Conservation (phyloP, 495 filamentous ascomycete genomes). For the Rhizodiscina lignyota region DNA sequence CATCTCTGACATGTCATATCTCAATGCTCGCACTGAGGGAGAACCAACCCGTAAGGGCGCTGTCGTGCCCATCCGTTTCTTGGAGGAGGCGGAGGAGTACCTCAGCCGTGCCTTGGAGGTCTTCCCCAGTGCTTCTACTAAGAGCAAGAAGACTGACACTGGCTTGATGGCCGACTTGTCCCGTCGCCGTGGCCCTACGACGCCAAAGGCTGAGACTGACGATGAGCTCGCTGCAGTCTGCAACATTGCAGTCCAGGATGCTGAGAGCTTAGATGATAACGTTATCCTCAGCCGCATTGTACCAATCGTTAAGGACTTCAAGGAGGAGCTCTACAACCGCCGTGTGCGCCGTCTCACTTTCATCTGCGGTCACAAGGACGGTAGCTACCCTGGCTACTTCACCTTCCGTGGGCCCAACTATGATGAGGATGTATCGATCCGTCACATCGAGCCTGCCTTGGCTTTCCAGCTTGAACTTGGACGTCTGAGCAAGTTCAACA, state of each 20-base stretch:
- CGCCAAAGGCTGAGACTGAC: constrained; percentile 32
- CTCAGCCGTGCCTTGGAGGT: constrained; percentile 66
- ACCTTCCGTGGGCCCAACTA: constrained; percentile 90
- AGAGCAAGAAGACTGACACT: constrained; percentile 23
- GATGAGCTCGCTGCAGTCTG: constrained; percentile 78
- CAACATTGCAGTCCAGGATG: constrained; percentile 83
- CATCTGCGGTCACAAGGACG: constrained; percentile 88
- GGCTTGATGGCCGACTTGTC: constrained; percentile 56
- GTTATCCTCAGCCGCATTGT: constrained; percentile 63
- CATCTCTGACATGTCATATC: constrained; percentile 89
- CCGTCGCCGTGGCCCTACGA: constrained; percentile 42
- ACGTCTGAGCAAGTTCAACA: constrained; percentile 88
- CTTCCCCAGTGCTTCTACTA: constrained; percentile 42
- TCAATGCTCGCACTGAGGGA: constrained; percentile 44
- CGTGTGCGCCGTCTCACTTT: constrained; percentile 83
- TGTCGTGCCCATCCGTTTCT: constrained; percentile 76
- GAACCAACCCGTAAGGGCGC: constrained; percentile 87
- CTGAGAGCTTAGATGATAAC: constrained; percentile 69
- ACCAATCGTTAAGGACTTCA: constrained; percentile 59
- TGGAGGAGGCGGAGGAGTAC: constrained; percentile 85
- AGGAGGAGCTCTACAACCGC: constrained; percentile 64
- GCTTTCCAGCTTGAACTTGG: constrained; percentile 96
- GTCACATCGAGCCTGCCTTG: constrained; percentile 88
- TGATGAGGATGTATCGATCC: constrained; percentile 83
- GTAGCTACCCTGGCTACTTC: constrained; percentile 91